Evolutionary conservation across 305 asterid species (phyloP).

Genomic region (Solanum chacoense): DNA sequence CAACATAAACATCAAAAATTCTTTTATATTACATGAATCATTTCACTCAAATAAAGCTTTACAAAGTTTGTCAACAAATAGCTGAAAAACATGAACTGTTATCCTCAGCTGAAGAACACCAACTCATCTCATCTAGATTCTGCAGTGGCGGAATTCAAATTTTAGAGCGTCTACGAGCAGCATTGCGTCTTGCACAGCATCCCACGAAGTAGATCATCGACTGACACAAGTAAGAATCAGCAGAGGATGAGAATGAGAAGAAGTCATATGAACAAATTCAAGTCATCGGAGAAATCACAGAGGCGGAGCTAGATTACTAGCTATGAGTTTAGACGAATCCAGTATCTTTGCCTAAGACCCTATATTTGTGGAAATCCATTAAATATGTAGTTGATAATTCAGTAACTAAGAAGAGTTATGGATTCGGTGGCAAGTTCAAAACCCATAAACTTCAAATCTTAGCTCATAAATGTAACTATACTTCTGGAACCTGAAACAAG

Average conservation of each 20-base stretch:
- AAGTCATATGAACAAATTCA: not conserved
- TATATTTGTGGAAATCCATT: not conserved
- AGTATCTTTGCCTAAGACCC: not conserved
- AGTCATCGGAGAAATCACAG: not conserved
- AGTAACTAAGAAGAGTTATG: not conserved
- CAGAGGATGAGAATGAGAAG: not conserved
- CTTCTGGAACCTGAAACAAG: not conserved
- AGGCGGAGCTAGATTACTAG: not conserved
- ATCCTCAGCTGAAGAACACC: not conserved
- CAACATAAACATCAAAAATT: not conserved
- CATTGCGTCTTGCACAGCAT: constrained; percentile 83
- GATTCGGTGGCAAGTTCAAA: not conserved
- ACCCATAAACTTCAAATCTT: not conserved
- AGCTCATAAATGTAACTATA: not conserved
- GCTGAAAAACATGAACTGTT: not conserved
- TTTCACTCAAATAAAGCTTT: not conserved
- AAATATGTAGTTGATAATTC: not conserved
- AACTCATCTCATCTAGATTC: not conserved
- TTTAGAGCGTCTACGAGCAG: constrained; percentile 41
- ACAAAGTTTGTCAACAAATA: not conserved
- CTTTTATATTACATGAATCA: not conserved
- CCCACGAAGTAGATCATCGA: constrained; percentile 78
- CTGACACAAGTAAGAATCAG: constrained; percentile 22
- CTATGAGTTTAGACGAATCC: not conserved
- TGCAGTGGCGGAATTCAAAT: constrained; percentile 14